Evolutionary conservation across 2,329 filamentous ascomycete species (phyloP), one percentile per base, ranked within the genome.

Genomic region (Aspergillus sp.): DNA sequence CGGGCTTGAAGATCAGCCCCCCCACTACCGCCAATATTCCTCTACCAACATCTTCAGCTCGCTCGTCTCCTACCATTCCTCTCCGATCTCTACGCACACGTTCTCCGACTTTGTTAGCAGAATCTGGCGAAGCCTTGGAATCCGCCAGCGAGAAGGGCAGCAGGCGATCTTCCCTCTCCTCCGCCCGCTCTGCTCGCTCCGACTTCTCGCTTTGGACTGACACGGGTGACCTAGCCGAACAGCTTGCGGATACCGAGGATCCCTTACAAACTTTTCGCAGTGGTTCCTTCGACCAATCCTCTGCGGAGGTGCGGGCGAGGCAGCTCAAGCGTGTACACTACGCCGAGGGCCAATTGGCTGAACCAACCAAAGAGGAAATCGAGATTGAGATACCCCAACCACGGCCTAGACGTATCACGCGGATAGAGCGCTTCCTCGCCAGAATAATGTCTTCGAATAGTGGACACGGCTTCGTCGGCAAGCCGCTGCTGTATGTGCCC

Each of bases 171-270:
- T 75, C 73, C 16, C 48, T 52, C 31, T 64, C 63, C 41, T 65
- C 67, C 17, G 48, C 51, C 50, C 60, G 61, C 51, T 76, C 74
- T 43, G 67, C 60, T 39, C 69, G 70, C 58, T 82, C 77, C 40
- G 76, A 81, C 51, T 83, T 84, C 60, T 85, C 80, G 37, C 77
- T 83, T 49, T 95, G 86, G 86, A 88, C 84, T 55, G 86, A 95
- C 61, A 94, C 89, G 27, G 89, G 86, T 54, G 91, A 96, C 63
- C 76, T 96, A 51, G 86, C 85, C 53, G 89, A 95, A 67, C 89
- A 93, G 71, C 72, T 88, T 49, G 82, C 76, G 52, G 80, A 83
- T 68, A 78, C 79, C 53, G 78, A 89, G 63, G 85, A 94, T 58
- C 84, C 86, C 38, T 71, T 93, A 47, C 78, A 75, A 48, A 78